Evolutionary conservation across 257 asterid genomes (phyloP), one percentile per base, ranked within the genome.

Genomic region (Schizonepeta tenuifolia): DNA sequence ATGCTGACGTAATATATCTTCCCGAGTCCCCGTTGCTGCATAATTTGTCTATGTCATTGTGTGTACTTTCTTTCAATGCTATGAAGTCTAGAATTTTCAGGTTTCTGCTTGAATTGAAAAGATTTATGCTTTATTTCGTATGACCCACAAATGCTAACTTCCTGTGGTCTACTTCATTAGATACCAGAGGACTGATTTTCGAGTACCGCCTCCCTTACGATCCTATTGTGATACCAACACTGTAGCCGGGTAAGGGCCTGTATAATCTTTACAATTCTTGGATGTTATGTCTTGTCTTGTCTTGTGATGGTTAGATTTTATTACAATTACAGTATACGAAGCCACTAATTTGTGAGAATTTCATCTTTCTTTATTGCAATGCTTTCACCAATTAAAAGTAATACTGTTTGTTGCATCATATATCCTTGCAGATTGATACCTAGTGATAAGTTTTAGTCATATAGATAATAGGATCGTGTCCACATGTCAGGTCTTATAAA

Each of bases 131-230:
- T 38, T 62, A 41, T 58, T 40, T 28, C 59, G 15, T 49, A 26
- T 60, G 61, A 73, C 67, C 50, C 31, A 33, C 64, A 9, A 62
- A 46, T 61, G 62, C 76, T 79, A 7, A 50, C 41, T 46, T 57
- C 47, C 17, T 33, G 33, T 60, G 59, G 21, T 65, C 64, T 80
- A 20, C 46, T 70, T 68, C 71, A 67, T 28, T 73, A 90, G 97
- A 79, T 89, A 87, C 74, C 97, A 89, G 73, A 89, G 86, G 85
- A 89, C 82, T 46, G 93, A 91, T 76, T 91, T 87, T 78, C 96
- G 90, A 57, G 87, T 91, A 51, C 97, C 96, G 61, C 93, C 88
- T 64, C 60, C 91, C n/a, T 68, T 91, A 65, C 80, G 95, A 61
- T 75, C 83, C 78, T 87, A 82, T 71, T 81, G 81, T 69, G 90